A percentile compares a stretch with the other conserved stretches of the same genome.
Evolutionary conservation across 2,329 filamentous ascomycete genomes (phyloP).

Genomic region (Fusarium palustre): DNA sequence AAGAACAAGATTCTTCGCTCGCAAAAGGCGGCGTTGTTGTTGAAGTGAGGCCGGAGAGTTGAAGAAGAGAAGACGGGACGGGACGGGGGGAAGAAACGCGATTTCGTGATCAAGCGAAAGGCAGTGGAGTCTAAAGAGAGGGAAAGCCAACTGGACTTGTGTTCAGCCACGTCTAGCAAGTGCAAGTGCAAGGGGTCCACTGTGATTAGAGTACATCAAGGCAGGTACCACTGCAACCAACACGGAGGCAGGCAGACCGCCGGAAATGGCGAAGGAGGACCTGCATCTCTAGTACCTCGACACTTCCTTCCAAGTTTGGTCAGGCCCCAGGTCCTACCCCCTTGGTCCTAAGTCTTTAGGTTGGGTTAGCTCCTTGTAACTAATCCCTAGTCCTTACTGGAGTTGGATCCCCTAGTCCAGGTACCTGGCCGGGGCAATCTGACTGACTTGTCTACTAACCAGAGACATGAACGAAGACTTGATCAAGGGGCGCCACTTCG

Average conservation of each 20-base stretch:
- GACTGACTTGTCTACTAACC: constrained; percentile 19
- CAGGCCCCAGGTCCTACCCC: constrained; percentile 28
- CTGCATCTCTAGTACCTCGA: constrained; percentile 34
- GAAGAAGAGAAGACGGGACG: constrained; percentile 45
- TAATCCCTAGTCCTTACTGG: constrained; percentile 17
- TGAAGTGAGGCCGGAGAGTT: constrained; percentile 40
- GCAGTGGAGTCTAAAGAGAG: constrained; percentile 29
- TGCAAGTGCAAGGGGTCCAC: constrained; percentile 41
- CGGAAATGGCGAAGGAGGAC: constrained; percentile 41
- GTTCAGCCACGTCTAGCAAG: constrained; percentile 45
- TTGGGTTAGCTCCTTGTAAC: constrained; percentile 22
- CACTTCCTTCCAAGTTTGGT: constrained; percentile 34
- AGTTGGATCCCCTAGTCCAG: constrained; percentile 7
- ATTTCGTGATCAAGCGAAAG: constrained; percentile 47
- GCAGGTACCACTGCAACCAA: constrained; percentile 38
- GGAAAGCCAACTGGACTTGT: constrained; percentile 44
- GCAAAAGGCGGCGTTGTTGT: constrained; percentile 43
- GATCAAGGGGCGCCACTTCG: constrained; percentile 39
- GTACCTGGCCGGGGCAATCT: constrained; percentile 29
- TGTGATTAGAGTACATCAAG: constrained; percentile 35
- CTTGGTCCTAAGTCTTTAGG: constrained; percentile 9
- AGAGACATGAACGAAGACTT: constrained; percentile 24
- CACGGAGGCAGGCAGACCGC: constrained; percentile 17
- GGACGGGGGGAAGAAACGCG: constrained; percentile 44
- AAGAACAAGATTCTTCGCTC: constrained; percentile 47